Conservation (phyloP, 2,329 filamentous ascomycete species). For the Didymella arachidicola region DNA sequence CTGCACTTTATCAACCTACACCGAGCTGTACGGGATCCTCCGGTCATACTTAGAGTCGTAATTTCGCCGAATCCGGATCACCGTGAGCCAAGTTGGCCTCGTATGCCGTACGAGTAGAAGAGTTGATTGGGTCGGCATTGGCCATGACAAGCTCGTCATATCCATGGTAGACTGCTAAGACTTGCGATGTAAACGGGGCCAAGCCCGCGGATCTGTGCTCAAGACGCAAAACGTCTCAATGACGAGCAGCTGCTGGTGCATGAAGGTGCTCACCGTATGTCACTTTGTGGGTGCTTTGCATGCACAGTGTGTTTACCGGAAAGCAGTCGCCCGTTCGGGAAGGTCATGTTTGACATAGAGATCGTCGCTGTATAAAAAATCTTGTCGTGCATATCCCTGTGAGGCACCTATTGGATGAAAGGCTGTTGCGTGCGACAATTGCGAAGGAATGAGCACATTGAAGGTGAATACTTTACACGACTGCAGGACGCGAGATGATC, state of each 20-base stretch:
- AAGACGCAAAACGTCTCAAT: not conserved
- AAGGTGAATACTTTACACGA: slow-evolving; percentile 2
- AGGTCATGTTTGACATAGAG: slow-evolving; percentile 5
- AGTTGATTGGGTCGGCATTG: not conserved
- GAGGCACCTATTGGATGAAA: not conserved
- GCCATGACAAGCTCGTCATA: not conserved
- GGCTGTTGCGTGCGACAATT: slow-evolving; percentile 1
- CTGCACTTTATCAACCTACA: not conserved
- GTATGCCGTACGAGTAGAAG: not conserved
- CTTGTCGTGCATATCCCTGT: not conserved
- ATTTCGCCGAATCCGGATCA: not conserved
- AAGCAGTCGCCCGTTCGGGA: not conserved
- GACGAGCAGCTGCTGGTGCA: not conserved
- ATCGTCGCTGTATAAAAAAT: not conserved
- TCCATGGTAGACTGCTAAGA: not conserved
- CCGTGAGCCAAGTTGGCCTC: not conserved
- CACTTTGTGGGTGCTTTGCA: slow-evolving; percentile 6
- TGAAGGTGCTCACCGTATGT: slow-evolving; percentile 13
- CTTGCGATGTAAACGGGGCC: not conserved
- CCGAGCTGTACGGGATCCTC: not conserved
- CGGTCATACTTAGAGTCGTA: not conserved
- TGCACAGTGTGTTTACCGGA: not conserved
- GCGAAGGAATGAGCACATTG: slow-evolving; percentile 33
- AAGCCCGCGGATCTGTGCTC: slow-evolving; percentile 4
- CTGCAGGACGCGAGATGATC: not conserved